These are phyloP conservation scores for Xylaria sp. DNA, from an alignment of 2,329 filamentous ascomycete genomes.

Conservation along the genomic window DNA sequence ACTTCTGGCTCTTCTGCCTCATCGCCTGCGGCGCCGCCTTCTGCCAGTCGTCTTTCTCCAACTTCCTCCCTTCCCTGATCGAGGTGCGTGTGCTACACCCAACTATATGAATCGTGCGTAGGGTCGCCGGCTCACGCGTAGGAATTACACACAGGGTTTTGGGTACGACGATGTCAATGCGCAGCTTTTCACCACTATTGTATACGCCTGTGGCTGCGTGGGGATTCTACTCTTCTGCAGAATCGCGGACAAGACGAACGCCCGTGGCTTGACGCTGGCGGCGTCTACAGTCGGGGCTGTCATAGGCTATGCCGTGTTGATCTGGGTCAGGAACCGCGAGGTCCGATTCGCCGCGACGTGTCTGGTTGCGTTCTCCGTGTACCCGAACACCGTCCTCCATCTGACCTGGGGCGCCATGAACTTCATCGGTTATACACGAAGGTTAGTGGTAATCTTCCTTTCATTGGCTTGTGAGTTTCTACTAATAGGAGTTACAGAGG, in stretches of 20 bases:
- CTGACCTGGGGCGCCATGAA: conserved; percentile 32
- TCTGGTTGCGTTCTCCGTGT: conserved; percentile 27
- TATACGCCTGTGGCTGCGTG: conserved; percentile 30
- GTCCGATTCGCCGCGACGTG: conserved; percentile 29
- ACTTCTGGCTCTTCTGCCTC: conserved; percentile 31
- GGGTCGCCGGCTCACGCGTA: neutral
- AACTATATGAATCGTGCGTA: neutral
- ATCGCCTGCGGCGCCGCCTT: conserved; percentile 27
- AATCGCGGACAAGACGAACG: conserved; percentile 27
- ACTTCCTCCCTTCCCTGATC: conserved; percentile 26
- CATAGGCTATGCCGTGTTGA: conserved; percentile 26
- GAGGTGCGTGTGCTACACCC: conserved; percentile 1
- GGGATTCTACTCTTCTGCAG: conserved; percentile 27
- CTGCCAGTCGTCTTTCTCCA: conserved; percentile 29
- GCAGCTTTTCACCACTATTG: conserved; percentile 31
- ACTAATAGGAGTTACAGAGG: conserved; percentile 13
- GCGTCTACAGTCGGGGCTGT: conserved; percentile 16
- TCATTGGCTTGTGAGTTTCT: neutral
- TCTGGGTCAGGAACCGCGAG: conserved; percentile 22
- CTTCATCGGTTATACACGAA: conserved; percentile 32
- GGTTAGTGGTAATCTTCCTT: conserved; percentile 5
- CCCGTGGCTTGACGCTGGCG: conserved; percentile 20
- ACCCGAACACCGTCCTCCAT: conserved; percentile 26
- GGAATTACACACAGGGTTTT: conserved; percentile 18
- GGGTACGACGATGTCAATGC: conserved; percentile 25